phyloP scores from a whole-genome alignment of 352 stramenopile genomes.

The Pythium dissimile region DNA sequence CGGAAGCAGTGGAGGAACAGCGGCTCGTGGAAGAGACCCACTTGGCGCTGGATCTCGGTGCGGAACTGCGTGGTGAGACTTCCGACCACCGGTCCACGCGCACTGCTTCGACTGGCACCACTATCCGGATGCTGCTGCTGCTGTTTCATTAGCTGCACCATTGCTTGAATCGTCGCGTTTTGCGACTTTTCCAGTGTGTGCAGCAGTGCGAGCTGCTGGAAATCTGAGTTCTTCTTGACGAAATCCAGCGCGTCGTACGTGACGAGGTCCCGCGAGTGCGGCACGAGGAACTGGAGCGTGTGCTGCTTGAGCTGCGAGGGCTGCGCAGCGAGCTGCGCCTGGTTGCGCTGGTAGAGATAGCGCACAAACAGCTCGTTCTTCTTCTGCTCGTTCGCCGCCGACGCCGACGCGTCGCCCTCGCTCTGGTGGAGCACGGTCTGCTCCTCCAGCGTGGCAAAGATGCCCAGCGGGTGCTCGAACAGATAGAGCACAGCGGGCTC shows the following conservation, averaged over 20 bases:
- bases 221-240: conserved; percentile 70
- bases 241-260: conserved; percentile 63
- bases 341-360: conserved; percentile 60
- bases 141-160: neutral
- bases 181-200: conserved; percentile 28
- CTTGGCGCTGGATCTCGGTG: conserved; percentile 13
- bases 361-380: conserved; percentile 66
- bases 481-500: conserved; percentile 1
- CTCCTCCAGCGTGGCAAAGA: conserved; percentile 71
- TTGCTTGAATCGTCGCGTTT: conserved; percentile 29
- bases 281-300: conserved; percentile 40
- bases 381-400: conserved; percentile 44
- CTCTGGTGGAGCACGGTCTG: conserved; percentile 59
- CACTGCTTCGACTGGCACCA: neutral
- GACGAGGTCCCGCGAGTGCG: conserved; percentile 42
- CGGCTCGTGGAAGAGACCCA: neutral
- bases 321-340: conserved; percentile 18
- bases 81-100: neutral
- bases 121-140: neutral
- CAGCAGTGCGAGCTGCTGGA: conserved; percentile 32
- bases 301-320: conserved; percentile 18
- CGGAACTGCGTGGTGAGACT: conserved; percentile 22
- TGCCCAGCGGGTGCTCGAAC: conserved; percentile 45
- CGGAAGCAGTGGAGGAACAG: conserved; percentile 26
- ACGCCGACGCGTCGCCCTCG: conserved; percentile 32